These are phyloP conservation scores for Pyrenochaeta sp. DNA, from an alignment of 2,329 filamentous ascomycete species.

Conservation along the genomic window DNA sequence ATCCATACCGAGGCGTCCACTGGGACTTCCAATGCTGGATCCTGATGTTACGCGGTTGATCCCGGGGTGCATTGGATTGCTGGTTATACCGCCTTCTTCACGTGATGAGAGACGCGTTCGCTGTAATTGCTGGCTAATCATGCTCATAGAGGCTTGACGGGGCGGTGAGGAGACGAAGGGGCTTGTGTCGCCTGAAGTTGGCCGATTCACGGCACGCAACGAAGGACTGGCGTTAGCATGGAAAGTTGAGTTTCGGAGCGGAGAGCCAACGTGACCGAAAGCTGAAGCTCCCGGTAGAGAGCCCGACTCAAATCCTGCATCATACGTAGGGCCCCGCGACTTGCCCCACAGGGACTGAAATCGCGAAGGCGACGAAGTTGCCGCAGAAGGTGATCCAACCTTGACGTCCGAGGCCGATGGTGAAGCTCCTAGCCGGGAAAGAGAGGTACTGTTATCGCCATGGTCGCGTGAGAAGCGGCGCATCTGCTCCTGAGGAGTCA, in stretches of 20 bases:
- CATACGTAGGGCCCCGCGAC: constrained; percentile 58
- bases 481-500: constrained; percentile 68
- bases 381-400: constrained; percentile 61
- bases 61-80: constrained; percentile 69
- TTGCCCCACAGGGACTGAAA: constrained; percentile 66
- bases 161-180: constrained; percentile 64
- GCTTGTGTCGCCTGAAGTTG: constrained; percentile 58
- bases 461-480: constrained; percentile 67
- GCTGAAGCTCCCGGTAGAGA: constrained; percentile 53
- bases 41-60: constrained; percentile 57
- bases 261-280: constrained; percentile 71
- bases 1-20: constrained; percentile 45
- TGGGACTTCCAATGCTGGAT: constrained; percentile 42
- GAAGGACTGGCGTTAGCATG: constrained; percentile 60
- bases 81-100: constrained; percentile 36
- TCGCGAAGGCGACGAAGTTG: constrained; percentile 65
- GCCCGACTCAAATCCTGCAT: constrained; percentile 52
- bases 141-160: constrained; percentile 66
- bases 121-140: constrained; percentile 67
- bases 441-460: constrained; percentile 61
- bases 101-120: constrained; percentile 53
- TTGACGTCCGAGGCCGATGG: constrained; percentile 55
- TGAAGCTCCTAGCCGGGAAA: constrained; percentile 60
- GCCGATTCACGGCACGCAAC: constrained; percentile 60
- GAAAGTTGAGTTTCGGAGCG: constrained; percentile 68